A percentile compares a stretch with the other conserved stretches of the same genome.
These are phyloP conservation scores for Eimeria praecox DNA, from an alignment of 169 alveolate species.

Conservation along the genomic window DNA sequence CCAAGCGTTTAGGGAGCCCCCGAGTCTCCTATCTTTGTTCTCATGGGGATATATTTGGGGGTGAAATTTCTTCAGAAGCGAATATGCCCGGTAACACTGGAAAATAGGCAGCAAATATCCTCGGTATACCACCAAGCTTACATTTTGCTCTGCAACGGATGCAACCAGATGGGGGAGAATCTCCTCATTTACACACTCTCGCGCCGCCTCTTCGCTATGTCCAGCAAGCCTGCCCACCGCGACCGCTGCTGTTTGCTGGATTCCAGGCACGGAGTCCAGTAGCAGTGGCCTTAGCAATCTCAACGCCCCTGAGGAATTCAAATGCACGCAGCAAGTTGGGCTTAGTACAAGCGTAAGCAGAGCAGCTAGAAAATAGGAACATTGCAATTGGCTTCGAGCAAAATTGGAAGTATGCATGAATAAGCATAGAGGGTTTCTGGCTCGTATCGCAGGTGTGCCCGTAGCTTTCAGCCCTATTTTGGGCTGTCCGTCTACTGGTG, in stretches of 20 bases:
- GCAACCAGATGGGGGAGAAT: conserved; percentile 95
- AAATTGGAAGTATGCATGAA: neutral
- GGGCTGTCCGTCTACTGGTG: too few relatives aligned
- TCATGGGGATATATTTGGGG: too few relatives aligned
- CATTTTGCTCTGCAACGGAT: conserved; percentile 93
- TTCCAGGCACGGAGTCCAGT: conserved; percentile 94
- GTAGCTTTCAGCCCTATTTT: too few relatives aligned
- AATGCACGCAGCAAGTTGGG: neutral
- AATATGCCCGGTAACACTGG: neutral
- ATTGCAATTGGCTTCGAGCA: too few relatives aligned
- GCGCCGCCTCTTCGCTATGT: conserved; percentile 95
- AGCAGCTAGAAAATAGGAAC: neutral
- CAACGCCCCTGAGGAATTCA: conserved; percentile 90
- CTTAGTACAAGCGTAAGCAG: neutral
- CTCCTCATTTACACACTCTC: conserved; percentile 95
- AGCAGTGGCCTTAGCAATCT: conserved; percentile 94
- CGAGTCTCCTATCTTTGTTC: neutral
- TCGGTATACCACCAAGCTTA: neutral
- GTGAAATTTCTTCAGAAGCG: neutral
- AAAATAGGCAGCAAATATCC: neutral
- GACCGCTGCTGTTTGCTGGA: conserved; percentile 96
- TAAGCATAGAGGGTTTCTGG: too few relatives aligned
- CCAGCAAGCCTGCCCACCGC: conserved; percentile 97
- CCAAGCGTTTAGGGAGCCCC: neutral
- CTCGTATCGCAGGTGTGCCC: too few relatives aligned